A percentile compares a stretch with the other conserved stretches of the same genome.
Conservation (phyloP, 2,329 filamentous ascomycete species). For the Blastomyces gilchristii region DNA sequence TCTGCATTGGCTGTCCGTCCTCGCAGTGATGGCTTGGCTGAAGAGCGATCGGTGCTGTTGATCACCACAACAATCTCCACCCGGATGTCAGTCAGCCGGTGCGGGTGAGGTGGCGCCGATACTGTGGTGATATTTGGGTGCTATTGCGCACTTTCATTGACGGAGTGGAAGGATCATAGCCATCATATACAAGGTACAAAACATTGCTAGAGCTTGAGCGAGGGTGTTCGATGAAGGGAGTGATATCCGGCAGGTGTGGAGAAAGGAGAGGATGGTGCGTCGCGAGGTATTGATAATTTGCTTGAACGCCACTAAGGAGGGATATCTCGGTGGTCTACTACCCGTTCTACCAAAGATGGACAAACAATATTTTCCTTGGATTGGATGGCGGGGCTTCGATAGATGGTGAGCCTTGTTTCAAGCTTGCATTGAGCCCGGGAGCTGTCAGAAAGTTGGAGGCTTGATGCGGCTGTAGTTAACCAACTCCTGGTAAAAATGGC, state of each 20-base stretch:
- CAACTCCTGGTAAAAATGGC: too few relatives aligned
- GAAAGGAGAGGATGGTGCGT: background rate
- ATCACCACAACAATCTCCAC: conserved; percentile 3
- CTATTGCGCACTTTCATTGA: background rate
- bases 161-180: background rate
- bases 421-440: background rate
- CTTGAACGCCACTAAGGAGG: background rate
- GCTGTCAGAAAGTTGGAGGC: background rate
- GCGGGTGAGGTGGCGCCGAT: background rate
- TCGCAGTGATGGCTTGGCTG: conserved; percentile 2
- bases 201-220: background rate
- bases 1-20: background rate
- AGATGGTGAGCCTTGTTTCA: background rate
- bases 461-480: too few relatives aligned
- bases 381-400: background rate
- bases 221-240: background rate
- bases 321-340: background rate
- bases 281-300: background rate
- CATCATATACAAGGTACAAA: background rate
- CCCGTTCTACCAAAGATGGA: background rate
- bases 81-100: background rate
- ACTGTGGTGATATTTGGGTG: background rate
- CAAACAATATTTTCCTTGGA: background rate
- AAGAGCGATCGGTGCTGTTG: background rate
- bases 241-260: background rate